These are phyloP conservation scores for Phaffomyces opuntiae DNA, from an alignment of 805 yeast genomes.

Conservation along the genomic window DNA sequence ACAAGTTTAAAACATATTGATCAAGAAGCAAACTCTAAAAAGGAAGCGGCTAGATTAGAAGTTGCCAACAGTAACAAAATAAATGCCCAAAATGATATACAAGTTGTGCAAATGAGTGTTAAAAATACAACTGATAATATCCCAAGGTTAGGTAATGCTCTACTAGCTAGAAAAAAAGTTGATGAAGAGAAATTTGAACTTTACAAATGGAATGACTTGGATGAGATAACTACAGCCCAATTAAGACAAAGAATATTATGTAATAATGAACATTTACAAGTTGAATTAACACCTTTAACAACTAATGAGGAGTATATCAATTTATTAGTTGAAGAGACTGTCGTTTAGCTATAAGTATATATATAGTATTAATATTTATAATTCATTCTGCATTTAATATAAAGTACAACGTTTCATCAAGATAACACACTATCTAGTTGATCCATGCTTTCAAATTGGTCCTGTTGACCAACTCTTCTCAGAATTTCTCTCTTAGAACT, in stretches of 20 bases:
- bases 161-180: conserved; percentile 52
- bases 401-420: conserved; percentile 6
- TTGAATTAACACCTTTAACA: conserved; percentile 18
- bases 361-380: too few relatives aligned
- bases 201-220: conserved; percentile 40
- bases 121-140: conserved; percentile 51
- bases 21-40: conserved; percentile 40
- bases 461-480: conserved; percentile 74
- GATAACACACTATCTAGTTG: conserved; percentile 40
- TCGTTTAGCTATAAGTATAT: conserved; percentile 2
- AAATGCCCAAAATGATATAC: conserved; percentile 30
- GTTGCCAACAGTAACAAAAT: conserved; percentile 10
- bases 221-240: conserved; percentile 24
- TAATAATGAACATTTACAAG: conserved; percentile 14
- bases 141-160: conserved; percentile 63
- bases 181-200: conserved; percentile 49
- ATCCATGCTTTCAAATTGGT: conserved; percentile 76
- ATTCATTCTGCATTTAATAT: background rate
- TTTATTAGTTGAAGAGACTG: conserved; percentile 22
- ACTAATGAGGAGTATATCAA: conserved; percentile 28
- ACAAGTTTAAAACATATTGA: conserved; percentile 80
- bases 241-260: conserved; percentile 20
- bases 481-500: conserved; percentile 74
- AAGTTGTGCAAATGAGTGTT: conserved; percentile 73
- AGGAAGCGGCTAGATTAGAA: conserved; percentile 34